Conservation (phyloP, 352 stramenopile species). For the Thalassiosira delicatula region DNA sequence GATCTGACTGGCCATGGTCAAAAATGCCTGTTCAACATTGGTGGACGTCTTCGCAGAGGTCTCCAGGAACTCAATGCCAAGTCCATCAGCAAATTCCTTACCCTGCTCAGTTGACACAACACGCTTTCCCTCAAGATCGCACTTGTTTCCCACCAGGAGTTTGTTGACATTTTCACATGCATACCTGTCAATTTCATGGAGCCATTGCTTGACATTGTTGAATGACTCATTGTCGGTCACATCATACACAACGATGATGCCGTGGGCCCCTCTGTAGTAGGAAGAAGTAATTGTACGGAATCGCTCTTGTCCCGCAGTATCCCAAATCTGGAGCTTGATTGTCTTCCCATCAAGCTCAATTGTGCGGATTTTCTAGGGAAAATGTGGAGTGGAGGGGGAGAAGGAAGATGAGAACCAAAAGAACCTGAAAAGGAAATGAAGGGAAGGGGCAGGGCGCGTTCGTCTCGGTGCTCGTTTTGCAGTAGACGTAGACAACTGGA, state of each 20-base stretch:
- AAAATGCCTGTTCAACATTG: conserved; percentile 99
- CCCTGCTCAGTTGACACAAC: conserved; percentile 95
- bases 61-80: conserved; percentile 98
- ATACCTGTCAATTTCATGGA: conserved; percentile 98
- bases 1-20: conserved; percentile 98
- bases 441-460: too few species aligned
- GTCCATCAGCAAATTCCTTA: conserved; percentile 92
- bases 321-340: conserved; percentile 99
- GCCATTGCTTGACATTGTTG: conserved; percentile 99
- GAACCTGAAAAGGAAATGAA: too few species aligned
- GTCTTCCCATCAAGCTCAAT: conserved; percentile 99
- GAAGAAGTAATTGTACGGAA: conserved; percentile 99
- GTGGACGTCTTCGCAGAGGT: conserved; percentile 98
- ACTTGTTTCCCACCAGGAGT: conserved; percentile 99
- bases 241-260: conserved; percentile 99
- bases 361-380: conserved; percentile 95
- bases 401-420: conserved; percentile 29
- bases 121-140: conserved; percentile 95
- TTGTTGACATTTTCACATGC: conserved; percentile 98
- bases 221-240: conserved; percentile 98
- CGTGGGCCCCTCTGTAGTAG: conserved; percentile 98
- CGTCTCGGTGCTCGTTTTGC: too few species aligned
- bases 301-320: conserved; percentile 99
- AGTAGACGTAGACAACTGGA: too few species aligned
- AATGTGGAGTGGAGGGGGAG: too few species aligned